Evolutionary conservation across 441 rosid species (phyloP).

Genomic region (Adansonia grandidieri): DNA sequence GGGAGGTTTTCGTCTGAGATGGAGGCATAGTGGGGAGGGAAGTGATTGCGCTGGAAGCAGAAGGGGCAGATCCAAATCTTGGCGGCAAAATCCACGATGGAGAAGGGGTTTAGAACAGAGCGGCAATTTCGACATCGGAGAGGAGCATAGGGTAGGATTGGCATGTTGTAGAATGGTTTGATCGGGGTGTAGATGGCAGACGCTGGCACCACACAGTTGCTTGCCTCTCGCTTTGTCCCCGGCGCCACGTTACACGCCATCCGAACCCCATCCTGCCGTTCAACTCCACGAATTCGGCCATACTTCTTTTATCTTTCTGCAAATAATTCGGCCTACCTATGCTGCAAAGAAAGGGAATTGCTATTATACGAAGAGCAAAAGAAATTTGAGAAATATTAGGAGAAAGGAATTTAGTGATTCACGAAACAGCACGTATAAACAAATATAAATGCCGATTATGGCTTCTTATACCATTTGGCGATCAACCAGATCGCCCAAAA

Average conservation of each 20-base stretch:
- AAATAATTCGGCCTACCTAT: neutral
- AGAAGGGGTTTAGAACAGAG: constrained; percentile 84
- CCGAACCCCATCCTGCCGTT: constrained; percentile 86
- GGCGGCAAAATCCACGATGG: constrained; percentile 73
- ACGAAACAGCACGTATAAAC: neutral
- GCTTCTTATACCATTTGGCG: too few species aligned
- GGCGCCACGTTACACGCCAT: constrained; percentile 96
- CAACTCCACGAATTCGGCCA: constrained; percentile 81
- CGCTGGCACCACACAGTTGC: constrained; percentile 73
- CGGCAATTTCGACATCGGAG: constrained; percentile 90
- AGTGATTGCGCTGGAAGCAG: constrained; percentile 85
- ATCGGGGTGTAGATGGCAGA: constrained; percentile 83
- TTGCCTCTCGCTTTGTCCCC: constrained; percentile 65
- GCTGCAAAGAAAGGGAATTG: neutral
- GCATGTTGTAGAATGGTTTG: constrained; percentile 57
- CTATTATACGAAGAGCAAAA: neutral
- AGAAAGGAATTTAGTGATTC: neutral
- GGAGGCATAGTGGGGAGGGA: constrained; percentile 71
- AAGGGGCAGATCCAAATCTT: constrained; percentile 90
- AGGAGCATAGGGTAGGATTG: constrained; percentile 76
- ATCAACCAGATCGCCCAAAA: too few species aligned
- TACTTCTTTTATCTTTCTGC: constrained; percentile 24
- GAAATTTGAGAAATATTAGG: neutral
- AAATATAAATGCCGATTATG: too few species aligned
- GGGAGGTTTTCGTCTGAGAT: constrained; percentile 77